Conservation (phyloP, 768 basidiomycete species). For the Jaapia argillacea region DNA sequence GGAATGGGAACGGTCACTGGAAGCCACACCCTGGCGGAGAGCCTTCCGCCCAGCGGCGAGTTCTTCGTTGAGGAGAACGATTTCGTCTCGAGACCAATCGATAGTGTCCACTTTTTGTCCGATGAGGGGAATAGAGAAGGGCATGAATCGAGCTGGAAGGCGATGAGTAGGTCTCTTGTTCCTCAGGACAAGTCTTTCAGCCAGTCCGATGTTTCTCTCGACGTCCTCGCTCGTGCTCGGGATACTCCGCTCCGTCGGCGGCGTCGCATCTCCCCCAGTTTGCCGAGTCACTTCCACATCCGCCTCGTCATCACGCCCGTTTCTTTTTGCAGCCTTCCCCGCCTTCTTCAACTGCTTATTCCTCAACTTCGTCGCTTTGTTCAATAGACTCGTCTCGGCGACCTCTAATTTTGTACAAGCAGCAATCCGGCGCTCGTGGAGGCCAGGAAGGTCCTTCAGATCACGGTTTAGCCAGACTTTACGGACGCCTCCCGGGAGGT, state of each 20-base stretch:
- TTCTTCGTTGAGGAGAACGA: constrained; percentile 21
- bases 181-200: constrained; percentile 47
- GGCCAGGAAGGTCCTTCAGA: constrained; percentile 76
- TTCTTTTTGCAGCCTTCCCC: constrained; percentile 22
- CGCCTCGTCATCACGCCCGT: constrained; percentile 4
- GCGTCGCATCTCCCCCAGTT: neutral
- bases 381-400: constrained; percentile 72
- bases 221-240: constrained; percentile 29
- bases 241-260: constrained; percentile 8
- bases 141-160: constrained; percentile 43
- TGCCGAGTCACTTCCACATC: neutral
- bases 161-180: constrained; percentile 74
- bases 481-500: constrained; percentile 84
- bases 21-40: constrained; percentile 21
- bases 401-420: constrained; percentile 77
- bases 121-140: constrained; percentile 49
- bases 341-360: constrained; percentile 41
- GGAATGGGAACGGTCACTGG: too few species aligned
- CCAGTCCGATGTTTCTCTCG: constrained; percentile 16
- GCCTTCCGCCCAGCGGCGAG: constrained; percentile 16
- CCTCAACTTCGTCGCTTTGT: constrained; percentile 65
- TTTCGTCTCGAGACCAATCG: constrained; percentile 78
- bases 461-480: constrained; percentile 90
- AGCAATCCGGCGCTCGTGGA: constrained; percentile 65
- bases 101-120: constrained; percentile 92